Conservation (phyloP, 2,329 filamentous ascomycete genomes). For the Madurella fahalii region DNA sequence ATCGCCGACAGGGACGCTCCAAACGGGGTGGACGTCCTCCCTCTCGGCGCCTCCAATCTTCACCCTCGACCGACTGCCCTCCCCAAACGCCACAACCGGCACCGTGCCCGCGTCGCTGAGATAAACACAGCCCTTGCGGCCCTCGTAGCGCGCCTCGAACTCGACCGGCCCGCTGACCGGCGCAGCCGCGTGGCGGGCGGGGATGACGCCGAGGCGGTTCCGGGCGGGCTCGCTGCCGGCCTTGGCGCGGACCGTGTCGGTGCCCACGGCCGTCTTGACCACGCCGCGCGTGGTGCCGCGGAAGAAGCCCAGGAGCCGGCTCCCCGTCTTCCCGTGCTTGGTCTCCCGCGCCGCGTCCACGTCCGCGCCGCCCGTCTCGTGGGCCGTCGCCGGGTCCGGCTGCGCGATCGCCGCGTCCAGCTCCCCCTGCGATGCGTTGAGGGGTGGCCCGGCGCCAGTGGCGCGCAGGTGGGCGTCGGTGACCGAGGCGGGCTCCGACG, state of each 20-base stretch:
- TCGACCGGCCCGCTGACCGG: slow-evolving; percentile 63
- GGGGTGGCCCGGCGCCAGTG: slow-evolving; percentile 42
- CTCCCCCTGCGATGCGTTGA: slow-evolving; percentile 62
- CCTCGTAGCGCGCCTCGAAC: slow-evolving; percentile 69
- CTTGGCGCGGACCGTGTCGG: slow-evolving; percentile 67
- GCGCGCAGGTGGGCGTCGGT: slow-evolving; percentile 49
- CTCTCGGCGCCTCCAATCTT: slow-evolving; percentile 50
- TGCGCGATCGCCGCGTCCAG: slow-evolving; percentile 58
- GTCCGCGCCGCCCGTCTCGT: slow-evolving; percentile 39
- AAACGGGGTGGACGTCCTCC: slow-evolving; percentile 56
- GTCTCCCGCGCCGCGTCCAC: slow-evolving; percentile 44
- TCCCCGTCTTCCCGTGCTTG: slow-evolving; percentile 39
- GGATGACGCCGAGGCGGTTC: slow-evolving; percentile 67
- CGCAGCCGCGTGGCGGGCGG: slow-evolving; percentile 38
- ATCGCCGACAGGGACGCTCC: slow-evolving; percentile 66
- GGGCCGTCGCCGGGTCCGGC: slow-evolving; percentile 31
- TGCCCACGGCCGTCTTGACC: slow-evolving; percentile 67
- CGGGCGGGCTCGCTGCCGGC: slow-evolving; percentile 58
- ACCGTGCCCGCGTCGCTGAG: slow-evolving; percentile 64
- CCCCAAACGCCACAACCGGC: slow-evolving; percentile 64
- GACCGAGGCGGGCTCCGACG: slow-evolving; percentile 33
- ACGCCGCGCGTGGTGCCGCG: slow-evolving; percentile 66
- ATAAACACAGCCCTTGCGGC: slow-evolving; percentile 68
- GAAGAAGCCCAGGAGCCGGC: slow-evolving; percentile 59
- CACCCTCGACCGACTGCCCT: slow-evolving; percentile 44